phyloP scores from a whole-genome alignment of 2,329 filamentous ascomycete genomes.

The Lachnellula suecica region DNA sequence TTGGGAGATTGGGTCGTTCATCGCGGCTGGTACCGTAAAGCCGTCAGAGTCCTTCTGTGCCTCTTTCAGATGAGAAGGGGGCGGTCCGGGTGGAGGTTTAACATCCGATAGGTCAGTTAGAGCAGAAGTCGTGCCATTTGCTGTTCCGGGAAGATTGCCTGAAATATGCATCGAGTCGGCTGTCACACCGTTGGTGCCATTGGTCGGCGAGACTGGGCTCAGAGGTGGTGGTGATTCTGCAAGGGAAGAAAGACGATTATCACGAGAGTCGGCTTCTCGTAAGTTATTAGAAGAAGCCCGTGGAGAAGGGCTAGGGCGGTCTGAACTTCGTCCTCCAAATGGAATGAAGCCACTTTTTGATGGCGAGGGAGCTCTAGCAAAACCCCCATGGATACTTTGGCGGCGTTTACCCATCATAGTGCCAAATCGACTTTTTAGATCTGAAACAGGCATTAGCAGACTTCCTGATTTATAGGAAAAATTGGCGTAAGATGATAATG shows the following conservation, averaged over 20 bases:
- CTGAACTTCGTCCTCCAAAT: slow-evolving; percentile 66
- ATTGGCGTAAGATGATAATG: no score
- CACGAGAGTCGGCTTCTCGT: slow-evolving; percentile 42
- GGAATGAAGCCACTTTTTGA: slow-evolving; percentile 49
- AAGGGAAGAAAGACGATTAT: slow-evolving; percentile 54
- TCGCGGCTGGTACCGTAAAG: slow-evolving; percentile 67
- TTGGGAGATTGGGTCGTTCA: slow-evolving; percentile 66
- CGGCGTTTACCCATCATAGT: slow-evolving; percentile 67
- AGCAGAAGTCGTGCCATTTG: slow-evolving; percentile 45
- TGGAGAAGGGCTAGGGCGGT: slow-evolving; percentile 49
- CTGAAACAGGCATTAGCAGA: slow-evolving; percentile 26
- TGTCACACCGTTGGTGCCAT: slow-evolving; percentile 26
- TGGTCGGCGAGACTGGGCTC: slow-evolving; percentile 22
- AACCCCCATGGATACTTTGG: slow-evolving; percentile 65
- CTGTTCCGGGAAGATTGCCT: slow-evolving; percentile 32
- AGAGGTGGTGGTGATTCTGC: slow-evolving; percentile 51
- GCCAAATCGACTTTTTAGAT: slow-evolving; percentile 64
- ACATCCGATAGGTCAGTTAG: slow-evolving; percentile 49
- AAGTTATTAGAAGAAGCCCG: slow-evolving; percentile 60
- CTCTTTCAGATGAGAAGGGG: slow-evolving; percentile 35
- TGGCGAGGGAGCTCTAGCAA: slow-evolving; percentile 51
- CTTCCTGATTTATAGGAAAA: slow-evolving; percentile 11
- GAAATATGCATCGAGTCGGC: slow-evolving; percentile 35
- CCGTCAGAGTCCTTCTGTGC: slow-evolving; percentile 70
- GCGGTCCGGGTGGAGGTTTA: slow-evolving; percentile 50